Base-by-base conservation (phyloP, 106 monocot species). In the Posidonia australis region DNA sequence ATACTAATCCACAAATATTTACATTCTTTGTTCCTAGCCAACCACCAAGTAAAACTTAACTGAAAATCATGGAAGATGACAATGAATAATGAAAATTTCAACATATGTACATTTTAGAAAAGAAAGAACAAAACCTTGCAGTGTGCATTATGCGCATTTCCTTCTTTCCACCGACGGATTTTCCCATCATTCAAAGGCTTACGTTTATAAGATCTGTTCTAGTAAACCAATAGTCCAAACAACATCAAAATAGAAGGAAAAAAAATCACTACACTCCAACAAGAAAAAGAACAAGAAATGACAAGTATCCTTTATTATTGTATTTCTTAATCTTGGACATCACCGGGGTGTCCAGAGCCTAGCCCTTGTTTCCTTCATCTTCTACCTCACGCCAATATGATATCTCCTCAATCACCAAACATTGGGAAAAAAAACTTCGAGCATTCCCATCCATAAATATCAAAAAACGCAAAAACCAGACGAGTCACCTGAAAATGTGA, bases 161-260 rank as follows among this genome's bases (percentile, higher is more conserved):
- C 64, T 32, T 64, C 64, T 21, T 64, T 64, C 64, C 64, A 64
- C 64, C 64, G 43, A 13, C 64, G 64, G 16, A 64, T 64, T 18
- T 45, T 64, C 25, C 64, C 64, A 32, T 64, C 64, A 28, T 64
- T 46, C 46, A 64, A 18, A 16, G 64, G 5, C 64, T 64, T 46
- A 12, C 64, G 64, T 13, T 64, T 64, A 25, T 64, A 64, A 26
- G 64, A 64, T 18, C 62, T 63, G 59, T 21, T 44, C 41, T 42
- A 42, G 5, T 42, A 44, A 42, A 63, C 16, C 19, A 32, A 63
- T 5, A 21, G n/a, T 41, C n/a, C 17, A 44, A 42, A 21, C 44
- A 42, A 14, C 29, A 44, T n/a, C 0, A 60, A 32, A 9, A 63
- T 42, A 23, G 1, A 0, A n/a, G n/a, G n/a, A 1, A 0, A 4